Base-by-base conservation (phyloP, 208 protist genomes). In the Acanthamoeba royreba region DNA sequence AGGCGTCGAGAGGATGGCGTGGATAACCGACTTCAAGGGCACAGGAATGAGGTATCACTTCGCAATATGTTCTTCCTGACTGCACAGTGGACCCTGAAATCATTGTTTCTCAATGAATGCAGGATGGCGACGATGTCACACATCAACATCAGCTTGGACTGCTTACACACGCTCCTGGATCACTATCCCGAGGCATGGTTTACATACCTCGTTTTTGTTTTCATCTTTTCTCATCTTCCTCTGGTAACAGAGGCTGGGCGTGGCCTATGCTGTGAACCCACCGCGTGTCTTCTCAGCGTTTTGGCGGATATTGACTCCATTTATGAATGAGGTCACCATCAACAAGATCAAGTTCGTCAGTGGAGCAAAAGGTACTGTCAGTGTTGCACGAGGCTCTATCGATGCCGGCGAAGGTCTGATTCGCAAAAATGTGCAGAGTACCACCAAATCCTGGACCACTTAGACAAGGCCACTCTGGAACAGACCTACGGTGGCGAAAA, bases 161-260 rank as follows among this genome's bases (percentile, higher is more conserved):
- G 40, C 8, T 45, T 86, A 19, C 77, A 55, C 77, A 86, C 46
- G 25, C 77, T 86, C 43, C 40, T 43, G 43, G 53, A 86, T 28
- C 77, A 86, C 42, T 86, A 86, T 19, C 77, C 77, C 42, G 77
- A 86, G 63, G 63, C n/a, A n/a, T n/a, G n/a, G n/a, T n/a, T n/a
- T n/a, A n/a, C n/a, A n/a, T n/a, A n/a, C n/a, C n/a, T n/a, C n/a
- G n/a, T n/a, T n/a, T n/a, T n/a, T n/a, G n/a, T n/a, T n/a, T n/a
- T n/a, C n/a, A n/a, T n/a, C n/a, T n/a, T n/a, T n/a, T n/a, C n/a
- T n/a, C n/a, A n/a, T n/a, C n/a, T n/a, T n/a, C n/a, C n/a, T n/a
- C n/a, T n/a, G n/a, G n/a, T n/a, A n/a, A 0, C 63, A 74, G 77
- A 38, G 77, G 4, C 43, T 86, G 77, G 77, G 45, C 7, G 7